Conservation (phyloP, 1,284 basidiomycete species). For the Marasmius sp. region DNA sequence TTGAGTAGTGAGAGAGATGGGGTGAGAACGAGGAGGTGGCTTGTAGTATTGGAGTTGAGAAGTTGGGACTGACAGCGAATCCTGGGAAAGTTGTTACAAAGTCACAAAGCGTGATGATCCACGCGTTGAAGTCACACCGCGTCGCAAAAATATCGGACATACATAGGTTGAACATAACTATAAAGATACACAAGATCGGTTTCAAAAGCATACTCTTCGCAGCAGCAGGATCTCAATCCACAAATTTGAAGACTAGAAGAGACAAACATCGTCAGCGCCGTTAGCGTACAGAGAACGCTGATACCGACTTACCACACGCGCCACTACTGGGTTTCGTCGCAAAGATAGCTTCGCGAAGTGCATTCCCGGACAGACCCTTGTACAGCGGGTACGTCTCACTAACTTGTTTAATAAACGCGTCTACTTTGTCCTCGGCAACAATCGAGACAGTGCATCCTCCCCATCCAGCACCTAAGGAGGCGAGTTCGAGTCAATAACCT, state of each 20-base stretch:
- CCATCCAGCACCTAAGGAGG: slow-evolving; percentile 76
- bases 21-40: too few relatives aligned
- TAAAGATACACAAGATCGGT: too few relatives aligned
- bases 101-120: too few relatives aligned
- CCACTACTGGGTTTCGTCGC: slow-evolving; percentile 85
- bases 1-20: too few relatives aligned
- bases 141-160: too few relatives aligned
- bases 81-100: too few relatives aligned
- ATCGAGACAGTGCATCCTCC: slow-evolving; percentile 88
- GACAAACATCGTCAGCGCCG: neutral
- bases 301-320: slow-evolving; percentile 67
- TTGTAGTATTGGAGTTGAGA: too few relatives aligned
- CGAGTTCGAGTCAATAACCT: neutral
- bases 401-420: slow-evolving; percentile 66
- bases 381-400: slow-evolving; percentile 64
- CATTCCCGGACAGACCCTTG: slow-evolving; percentile 56
- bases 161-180: too few relatives aligned
- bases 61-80: too few relatives aligned
- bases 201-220: too few relatives aligned
- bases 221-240: neutral
- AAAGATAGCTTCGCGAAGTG: slow-evolving; percentile 72
- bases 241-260: slow-evolving; percentile 14
- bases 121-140: too few relatives aligned
- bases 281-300: neutral
- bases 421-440: slow-evolving; percentile 67